A percentile compares a stretch with the other conserved stretches of the same genome.
Conservation (phyloP, 805 yeast species). For the Nakazawaea sp. region DNA sequence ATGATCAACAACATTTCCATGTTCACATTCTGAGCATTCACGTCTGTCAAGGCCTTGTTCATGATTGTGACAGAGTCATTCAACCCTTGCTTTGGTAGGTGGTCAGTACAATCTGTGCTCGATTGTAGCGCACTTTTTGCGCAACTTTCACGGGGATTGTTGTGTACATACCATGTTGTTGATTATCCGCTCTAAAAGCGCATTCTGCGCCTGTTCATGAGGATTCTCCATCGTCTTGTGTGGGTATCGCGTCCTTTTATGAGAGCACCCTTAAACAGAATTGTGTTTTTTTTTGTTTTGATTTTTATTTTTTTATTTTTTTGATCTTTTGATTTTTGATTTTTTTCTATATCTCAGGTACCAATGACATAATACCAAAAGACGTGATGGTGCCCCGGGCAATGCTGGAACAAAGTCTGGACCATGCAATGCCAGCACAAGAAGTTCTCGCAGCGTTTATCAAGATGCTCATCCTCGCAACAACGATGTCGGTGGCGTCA, state of each 20-base stretch:
- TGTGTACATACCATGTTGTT: constrained; percentile 66
- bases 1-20: constrained; percentile 67
- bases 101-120: constrained; percentile 7
- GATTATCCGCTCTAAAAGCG: constrained; percentile 68
- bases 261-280: not conserved
- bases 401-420: no score
- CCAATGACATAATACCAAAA: no score
- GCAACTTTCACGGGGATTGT: no score
- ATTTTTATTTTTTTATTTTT: not conserved
- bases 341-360: not conserved
- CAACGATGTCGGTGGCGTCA: constrained; percentile 15
- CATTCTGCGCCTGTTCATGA: constrained; percentile 75
- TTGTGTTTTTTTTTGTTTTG: not conserved
- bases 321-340: not conserved
- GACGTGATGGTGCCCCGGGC: no score
- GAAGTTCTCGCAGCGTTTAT: not conserved
- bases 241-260: not conserved
- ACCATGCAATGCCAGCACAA: no score
- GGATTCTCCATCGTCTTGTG: constrained; percentile 84
- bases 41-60: constrained; percentile 53
- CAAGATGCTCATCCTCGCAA: constrained; percentile 8
- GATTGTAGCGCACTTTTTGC: no score
- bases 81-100: constrained; percentile 45
- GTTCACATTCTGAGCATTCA: constrained; percentile 61
- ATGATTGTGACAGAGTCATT: constrained; percentile 64